These are phyloP conservation scores for Toxicodendron radicans DNA, from an alignment of 345 rosid genomes.

Conservation along the genomic window DNA sequence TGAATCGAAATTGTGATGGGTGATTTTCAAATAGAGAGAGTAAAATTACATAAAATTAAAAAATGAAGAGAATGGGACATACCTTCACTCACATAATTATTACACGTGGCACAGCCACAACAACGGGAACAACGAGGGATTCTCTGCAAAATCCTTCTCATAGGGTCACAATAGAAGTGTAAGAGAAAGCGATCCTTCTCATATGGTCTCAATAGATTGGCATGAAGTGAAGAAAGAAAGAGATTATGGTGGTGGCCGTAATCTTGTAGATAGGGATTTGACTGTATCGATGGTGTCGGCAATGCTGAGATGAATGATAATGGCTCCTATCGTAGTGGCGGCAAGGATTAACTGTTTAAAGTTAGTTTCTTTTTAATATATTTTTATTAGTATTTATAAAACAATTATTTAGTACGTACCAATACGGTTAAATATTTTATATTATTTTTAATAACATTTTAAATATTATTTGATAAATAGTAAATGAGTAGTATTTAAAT, in stretches of 20 bases:
- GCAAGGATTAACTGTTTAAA: conserved; percentile 23
- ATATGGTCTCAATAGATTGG: too few species aligned
- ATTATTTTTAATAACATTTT: too few species aligned
- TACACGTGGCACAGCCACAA: conserved; percentile 30
- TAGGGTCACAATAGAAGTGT: conserved; percentile 18
- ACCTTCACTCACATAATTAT: conserved; percentile 15
- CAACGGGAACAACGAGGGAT: conserved; percentile 37
- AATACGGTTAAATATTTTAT: neutral
- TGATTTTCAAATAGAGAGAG: neutral
- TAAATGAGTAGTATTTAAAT: too few species aligned
- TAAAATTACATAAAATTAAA: neutral
- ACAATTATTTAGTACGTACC: too few species aligned
- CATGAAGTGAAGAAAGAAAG: too few species aligned
- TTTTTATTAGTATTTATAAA: too few species aligned
- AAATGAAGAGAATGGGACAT: conserved; percentile 9
- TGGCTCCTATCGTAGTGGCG: conserved; percentile 12
- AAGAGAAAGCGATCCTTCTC: neutral
- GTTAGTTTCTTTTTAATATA: neutral
- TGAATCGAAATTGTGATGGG: too few species aligned
- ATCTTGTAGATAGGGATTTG: neutral
- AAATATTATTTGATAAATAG: too few species aligned
- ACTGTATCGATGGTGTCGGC: too few species aligned
- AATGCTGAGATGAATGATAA: too few species aligned
- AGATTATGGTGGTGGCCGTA: neutral
- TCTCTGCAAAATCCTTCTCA: conserved; percentile 43